A percentile compares a stretch with the other conserved stretches of the same genome.
Conservation (phyloP, 805 yeast genomes). For the Ogataea angusta region DNA sequence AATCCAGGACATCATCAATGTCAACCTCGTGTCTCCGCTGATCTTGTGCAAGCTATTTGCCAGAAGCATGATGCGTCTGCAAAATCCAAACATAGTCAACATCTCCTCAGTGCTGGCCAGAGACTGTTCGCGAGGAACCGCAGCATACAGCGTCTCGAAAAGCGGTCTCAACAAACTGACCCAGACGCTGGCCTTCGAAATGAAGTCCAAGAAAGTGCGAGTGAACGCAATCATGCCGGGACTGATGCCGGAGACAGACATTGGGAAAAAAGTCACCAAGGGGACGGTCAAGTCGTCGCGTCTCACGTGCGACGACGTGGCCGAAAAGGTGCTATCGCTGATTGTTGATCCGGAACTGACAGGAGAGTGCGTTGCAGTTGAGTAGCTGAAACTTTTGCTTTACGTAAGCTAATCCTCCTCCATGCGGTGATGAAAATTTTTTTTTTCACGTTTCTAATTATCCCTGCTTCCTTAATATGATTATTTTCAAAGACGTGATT, state of each 20-base stretch:
- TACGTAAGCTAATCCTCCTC: conserved; percentile 11
- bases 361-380: conserved; percentile 14
- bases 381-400: not conserved
- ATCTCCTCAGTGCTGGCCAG: conserved; percentile 62
- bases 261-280: conserved; percentile 42
- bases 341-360: conserved; percentile 6
- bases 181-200: conserved; percentile 54
- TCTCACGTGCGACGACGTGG: conserved; percentile 13
- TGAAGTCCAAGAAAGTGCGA: conserved; percentile 49
- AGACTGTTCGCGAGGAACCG: conserved; percentile 49
- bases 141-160: conserved; percentile 68
- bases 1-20: conserved; percentile 44
- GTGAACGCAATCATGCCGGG: conserved; percentile 73
- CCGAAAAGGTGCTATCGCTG: conserved; percentile 9
- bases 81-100: conserved; percentile 47
- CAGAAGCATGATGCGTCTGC: conserved; percentile 44
- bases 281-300: conserved; percentile 9
- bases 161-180: conserved; percentile 68
- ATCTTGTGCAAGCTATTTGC: conserved; percentile 51
- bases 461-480: conserved; percentile 27
- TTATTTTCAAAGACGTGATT: conserved; percentile 67
- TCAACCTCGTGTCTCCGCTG: conserved; percentile 63
- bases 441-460: conserved; percentile 6
- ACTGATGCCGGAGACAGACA: conserved; percentile 60
- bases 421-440: conserved; percentile 8